A percentile compares a stretch with the other conserved stretches of the same genome.
Conservation (phyloP, 345 rosid genomes). For the Arabis alpina region DNA sequence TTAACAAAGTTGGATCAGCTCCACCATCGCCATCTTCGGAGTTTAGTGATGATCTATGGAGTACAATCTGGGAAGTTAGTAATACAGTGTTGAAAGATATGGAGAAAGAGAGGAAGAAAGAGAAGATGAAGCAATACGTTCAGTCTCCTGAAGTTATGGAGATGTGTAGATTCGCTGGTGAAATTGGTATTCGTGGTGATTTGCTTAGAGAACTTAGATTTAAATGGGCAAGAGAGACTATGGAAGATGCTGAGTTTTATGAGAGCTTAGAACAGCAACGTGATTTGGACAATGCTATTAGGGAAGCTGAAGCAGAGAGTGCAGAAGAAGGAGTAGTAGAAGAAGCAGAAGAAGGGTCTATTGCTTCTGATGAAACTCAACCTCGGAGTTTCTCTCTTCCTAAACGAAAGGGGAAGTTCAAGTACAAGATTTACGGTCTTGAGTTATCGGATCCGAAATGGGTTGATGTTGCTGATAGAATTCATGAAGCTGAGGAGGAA, state of each 20-base stretch:
- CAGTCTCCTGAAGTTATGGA: constrained; percentile 77
- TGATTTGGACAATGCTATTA: constrained; percentile 46
- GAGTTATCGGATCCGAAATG: constrained; percentile 84
- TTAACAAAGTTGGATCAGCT: constrained; percentile 47
- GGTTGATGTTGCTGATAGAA: constrained; percentile 71
- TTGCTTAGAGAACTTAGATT: constrained; percentile 87
- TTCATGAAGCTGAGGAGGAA: constrained; percentile 68
- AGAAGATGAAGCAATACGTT: constrained; percentile 76
- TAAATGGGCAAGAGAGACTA: constrained; percentile 85
- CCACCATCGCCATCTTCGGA: constrained; percentile 45
- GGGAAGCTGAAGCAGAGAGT: constrained; percentile 38
- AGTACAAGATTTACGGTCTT: constrained; percentile 90
- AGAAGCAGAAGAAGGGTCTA: constrained; percentile 12
- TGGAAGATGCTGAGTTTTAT: constrained; percentile 86
- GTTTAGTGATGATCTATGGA: constrained; percentile 82
- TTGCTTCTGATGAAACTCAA: constrained; percentile 41
- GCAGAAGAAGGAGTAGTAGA: constrained; percentile 35
- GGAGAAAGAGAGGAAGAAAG: constrained; percentile 82
- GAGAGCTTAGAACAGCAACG: constrained; percentile 54
- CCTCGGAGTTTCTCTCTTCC: constrained; percentile 62
- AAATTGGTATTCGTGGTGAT: constrained; percentile 85
- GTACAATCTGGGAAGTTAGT: constrained; percentile 80
- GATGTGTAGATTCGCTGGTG: constrained; percentile 89
- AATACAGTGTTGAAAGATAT: constrained; percentile 76
- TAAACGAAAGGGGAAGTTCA: constrained; percentile 81